These are phyloP conservation scores for Starmera amethionina DNA, from an alignment of 805 yeast species.

Conservation along the genomic window DNA sequence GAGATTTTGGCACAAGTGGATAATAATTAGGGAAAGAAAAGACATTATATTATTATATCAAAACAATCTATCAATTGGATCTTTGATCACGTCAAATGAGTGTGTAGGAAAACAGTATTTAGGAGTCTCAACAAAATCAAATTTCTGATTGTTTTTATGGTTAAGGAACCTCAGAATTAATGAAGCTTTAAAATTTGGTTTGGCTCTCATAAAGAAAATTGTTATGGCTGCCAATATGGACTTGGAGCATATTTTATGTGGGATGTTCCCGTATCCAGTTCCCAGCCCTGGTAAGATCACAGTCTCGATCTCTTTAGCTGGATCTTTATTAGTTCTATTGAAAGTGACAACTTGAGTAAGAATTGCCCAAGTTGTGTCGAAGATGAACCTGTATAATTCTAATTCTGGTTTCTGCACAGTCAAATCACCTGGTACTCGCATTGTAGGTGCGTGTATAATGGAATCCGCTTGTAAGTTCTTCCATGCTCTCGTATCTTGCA, in stretches of 20 bases:
- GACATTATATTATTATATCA: no score
- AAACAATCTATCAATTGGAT: slow-evolving; percentile 1
- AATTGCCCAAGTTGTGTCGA: slow-evolving; percentile 29
- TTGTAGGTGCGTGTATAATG: slow-evolving; percentile 29
- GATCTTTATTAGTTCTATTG: background rate
- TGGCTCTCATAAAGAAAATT: slow-evolving; percentile 10
- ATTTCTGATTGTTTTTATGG: slow-evolving; percentile 3
- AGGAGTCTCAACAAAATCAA: background rate
- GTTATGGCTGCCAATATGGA: slow-evolving; percentile 27
- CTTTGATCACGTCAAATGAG: background rate
- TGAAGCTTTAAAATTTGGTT: slow-evolving; percentile 3
- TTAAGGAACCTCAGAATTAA: background rate
- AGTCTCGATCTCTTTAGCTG: slow-evolving; percentile 15
- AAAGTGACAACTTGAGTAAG: slow-evolving; percentile 13
- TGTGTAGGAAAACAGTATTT: background rate
- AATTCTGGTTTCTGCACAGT: background rate
- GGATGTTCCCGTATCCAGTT: slow-evolving; percentile 29
- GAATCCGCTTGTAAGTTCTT: slow-evolving; percentile 17
- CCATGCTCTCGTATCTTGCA: slow-evolving; percentile 21
- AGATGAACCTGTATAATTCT: slow-evolving; percentile 17
- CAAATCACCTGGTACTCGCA: slow-evolving; percentile 24
- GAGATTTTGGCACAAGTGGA: background rate
- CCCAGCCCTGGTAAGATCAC: slow-evolving; percentile 28
- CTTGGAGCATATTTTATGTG: slow-evolving; percentile 21
- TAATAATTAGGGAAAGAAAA: no score